These are phyloP conservation scores for Rhizopogon roseolus DNA, from an alignment of 768 basidiomycete genomes.

Conservation along the genomic window DNA sequence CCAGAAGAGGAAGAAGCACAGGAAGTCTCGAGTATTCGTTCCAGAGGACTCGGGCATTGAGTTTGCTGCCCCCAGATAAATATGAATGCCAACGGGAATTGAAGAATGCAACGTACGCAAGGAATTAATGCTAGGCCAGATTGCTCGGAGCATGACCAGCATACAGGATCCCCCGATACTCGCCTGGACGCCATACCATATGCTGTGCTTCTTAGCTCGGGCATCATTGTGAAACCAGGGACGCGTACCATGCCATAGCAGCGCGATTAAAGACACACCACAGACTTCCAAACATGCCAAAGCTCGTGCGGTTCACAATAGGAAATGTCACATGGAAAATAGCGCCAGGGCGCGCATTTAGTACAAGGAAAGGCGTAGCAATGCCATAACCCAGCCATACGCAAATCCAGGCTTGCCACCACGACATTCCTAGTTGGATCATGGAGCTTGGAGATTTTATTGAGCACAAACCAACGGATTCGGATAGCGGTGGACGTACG, in stretches of 20 bases:
- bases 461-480: background rate
- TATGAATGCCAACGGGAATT: background rate
- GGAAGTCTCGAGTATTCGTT: conserved; percentile 68
- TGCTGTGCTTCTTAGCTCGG: conserved; percentile 30
- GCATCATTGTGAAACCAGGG: conserved; percentile 10
- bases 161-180: conserved; percentile 82
- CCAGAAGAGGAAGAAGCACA: conserved; percentile 89
- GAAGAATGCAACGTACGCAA: conserved; percentile 43
- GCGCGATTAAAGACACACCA: conserved; percentile 80
- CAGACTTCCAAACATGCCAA: conserved; percentile 71
- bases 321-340: conserved; percentile 75
- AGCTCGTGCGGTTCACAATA: conserved; percentile 71
- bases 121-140: conserved; percentile 70
- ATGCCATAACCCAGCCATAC: conserved; percentile 62
- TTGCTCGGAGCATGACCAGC: conserved; percentile 66
- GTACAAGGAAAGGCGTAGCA: conserved; percentile 65
- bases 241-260: conserved; percentile 62
- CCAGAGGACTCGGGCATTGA: conserved; percentile 69
- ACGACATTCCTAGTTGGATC: conserved; percentile 66
- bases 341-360: conserved; percentile 77
- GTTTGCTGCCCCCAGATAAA: conserved; percentile 43
- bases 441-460: conserved; percentile 35
- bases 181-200: conserved; percentile 78
- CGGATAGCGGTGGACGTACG: conserved; percentile 12
- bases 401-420: conserved; percentile 86